A percentile compares a stretch with the other conserved stretches of the same genome.
phyloP scores from a whole-genome alignment of 306 rosid species.

The Lathyrus tuberosus region DNA sequence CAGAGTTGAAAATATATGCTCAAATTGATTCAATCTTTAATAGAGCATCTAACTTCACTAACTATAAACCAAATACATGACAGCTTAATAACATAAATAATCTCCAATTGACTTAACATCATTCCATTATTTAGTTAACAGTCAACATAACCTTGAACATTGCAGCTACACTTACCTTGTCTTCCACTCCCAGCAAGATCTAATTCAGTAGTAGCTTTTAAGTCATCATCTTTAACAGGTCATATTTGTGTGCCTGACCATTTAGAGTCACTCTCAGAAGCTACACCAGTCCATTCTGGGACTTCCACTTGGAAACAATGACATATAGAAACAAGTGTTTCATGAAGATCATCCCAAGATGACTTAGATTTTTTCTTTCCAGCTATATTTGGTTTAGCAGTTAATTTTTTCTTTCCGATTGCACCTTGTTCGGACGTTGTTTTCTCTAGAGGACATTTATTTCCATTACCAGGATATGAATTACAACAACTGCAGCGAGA shows the following conservation, averaged over 20 bases:
- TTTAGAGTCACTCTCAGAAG: conserved; percentile 67
- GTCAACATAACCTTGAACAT: conserved; percentile 61
- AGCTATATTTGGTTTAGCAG: conserved; percentile 26
- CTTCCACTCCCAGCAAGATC: conserved; percentile 56
- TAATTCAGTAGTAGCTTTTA: conserved; percentile 1
- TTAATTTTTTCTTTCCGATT: not conserved
- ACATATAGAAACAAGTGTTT: conserved; percentile 57
- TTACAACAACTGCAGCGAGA: conserved; percentile 60
- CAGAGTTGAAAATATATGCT: too few species aligned
- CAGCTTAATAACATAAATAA: too few species aligned
- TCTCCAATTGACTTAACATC: too few species aligned
- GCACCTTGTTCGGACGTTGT: not conserved
- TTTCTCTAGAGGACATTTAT: too few species aligned
- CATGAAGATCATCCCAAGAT: conserved; percentile 32
- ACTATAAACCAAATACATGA: too few species aligned
- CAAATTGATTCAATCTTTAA: too few species aligned
- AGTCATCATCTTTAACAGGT: conserved; percentile 49
- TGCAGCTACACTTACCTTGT: conserved; percentile 59
- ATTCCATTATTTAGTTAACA: too few species aligned
- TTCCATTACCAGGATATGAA: too few species aligned
- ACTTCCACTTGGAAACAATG: conserved; percentile 66
- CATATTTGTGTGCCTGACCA: conserved; percentile 77
- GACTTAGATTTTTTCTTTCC: conserved; percentile 4
- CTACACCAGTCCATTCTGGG: conserved; percentile 73
- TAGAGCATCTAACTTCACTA: too few species aligned